Evolutionary conservation across 164 flowering plant species (phyloP).

Genomic region (Amborella trichopoda): DNA sequence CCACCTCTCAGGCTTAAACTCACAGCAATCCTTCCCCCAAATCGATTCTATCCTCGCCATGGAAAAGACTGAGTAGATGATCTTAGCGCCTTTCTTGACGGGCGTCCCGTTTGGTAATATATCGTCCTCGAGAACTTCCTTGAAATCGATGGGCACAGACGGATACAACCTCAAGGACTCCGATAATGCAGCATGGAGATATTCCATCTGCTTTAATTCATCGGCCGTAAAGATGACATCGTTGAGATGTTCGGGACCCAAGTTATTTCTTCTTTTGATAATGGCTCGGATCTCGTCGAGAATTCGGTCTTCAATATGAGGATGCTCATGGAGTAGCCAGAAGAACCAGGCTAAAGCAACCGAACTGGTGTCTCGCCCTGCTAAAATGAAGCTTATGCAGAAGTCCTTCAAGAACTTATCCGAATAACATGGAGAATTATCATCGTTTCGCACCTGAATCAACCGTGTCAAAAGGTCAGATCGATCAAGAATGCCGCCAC

Average conservation of each 20-base stretch:
- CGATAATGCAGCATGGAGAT: slow-evolving; percentile 52
- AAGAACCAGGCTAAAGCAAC: slow-evolving; percentile 70
- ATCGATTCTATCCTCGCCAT: slow-evolving; percentile 36
- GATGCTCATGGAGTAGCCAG: slow-evolving; percentile 44
- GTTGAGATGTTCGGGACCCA: not conserved
- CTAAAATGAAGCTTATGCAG: slow-evolving; percentile 56
- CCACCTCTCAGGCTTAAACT: slow-evolving; percentile 63
- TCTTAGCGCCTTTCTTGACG: slow-evolving; percentile 28
- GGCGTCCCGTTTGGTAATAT: slow-evolving; percentile 37
- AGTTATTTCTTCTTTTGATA: not conserved
- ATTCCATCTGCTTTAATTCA: slow-evolving; percentile 51
- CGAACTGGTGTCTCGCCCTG: slow-evolving; percentile 74
- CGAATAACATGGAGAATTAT: slow-evolving; percentile 8
- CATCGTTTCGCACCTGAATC: slow-evolving; percentile 15
- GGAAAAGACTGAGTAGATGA: slow-evolving; percentile 27
- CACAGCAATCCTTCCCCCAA: slow-evolving; percentile 55
- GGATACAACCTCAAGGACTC: slow-evolving; percentile 59
- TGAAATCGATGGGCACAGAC: slow-evolving; percentile 44
- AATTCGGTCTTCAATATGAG: slow-evolving; percentile 31
- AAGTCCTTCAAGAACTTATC: slow-evolving; percentile 40
- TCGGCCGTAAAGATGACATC: slow-evolving; percentile 14
- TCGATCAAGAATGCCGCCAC: slow-evolving; percentile 11
- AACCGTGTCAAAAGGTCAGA: slow-evolving; percentile 51
- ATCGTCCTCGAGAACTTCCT: slow-evolving; percentile 43
- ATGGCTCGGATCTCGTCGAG: slow-evolving; percentile 26